Evolutionary conservation across 2,329 filamentous ascomycete genomes (phyloP).

Genomic region (Claviceps capensis): DNA sequence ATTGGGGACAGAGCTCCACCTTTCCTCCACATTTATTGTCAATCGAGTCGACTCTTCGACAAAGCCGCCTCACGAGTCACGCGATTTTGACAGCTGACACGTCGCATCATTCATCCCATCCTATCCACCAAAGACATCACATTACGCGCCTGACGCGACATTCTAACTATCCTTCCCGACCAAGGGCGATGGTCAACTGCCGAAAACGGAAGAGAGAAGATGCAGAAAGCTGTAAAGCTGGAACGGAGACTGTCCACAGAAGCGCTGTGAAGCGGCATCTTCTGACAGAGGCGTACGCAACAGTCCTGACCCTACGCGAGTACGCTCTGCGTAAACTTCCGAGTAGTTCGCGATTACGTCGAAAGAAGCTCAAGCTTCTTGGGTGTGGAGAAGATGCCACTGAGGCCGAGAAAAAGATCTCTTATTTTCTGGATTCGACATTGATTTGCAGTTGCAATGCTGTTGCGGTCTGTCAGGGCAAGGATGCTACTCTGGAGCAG

Average conservation of each 20-base stretch:
- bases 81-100: neutral
- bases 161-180: neutral
- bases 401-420: slow-evolving; percentile 30
- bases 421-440: slow-evolving; percentile 51
- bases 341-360: slow-evolving; percentile 46
- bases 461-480: slow-evolving; percentile 5
- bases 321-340: slow-evolving; percentile 57
- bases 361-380: slow-evolving; percentile 39
- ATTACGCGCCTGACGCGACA: neutral
- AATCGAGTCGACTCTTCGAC: no score
- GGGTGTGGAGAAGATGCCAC: slow-evolving; percentile 17
- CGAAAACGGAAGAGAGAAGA: slow-evolving; percentile 15
- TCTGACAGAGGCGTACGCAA: slow-evolving; percentile 53
- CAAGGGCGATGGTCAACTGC: slow-evolving; percentile 12
- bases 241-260: neutral
- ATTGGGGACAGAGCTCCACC: no score
- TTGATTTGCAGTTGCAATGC: slow-evolving; percentile 43
- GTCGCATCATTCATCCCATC: neutral
- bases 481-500: slow-evolving; percentile 35
- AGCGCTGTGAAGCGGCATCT: slow-evolving; percentile 41
- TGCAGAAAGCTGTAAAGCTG: slow-evolving; percentile 6
- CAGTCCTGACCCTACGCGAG: slow-evolving; percentile 52
- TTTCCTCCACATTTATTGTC: no score
- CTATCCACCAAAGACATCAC: neutral
- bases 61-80: no score